These are phyloP conservation scores for Clitoria ternatea DNA, from an alignment of 306 rosid genomes.

Conservation along the genomic window DNA sequence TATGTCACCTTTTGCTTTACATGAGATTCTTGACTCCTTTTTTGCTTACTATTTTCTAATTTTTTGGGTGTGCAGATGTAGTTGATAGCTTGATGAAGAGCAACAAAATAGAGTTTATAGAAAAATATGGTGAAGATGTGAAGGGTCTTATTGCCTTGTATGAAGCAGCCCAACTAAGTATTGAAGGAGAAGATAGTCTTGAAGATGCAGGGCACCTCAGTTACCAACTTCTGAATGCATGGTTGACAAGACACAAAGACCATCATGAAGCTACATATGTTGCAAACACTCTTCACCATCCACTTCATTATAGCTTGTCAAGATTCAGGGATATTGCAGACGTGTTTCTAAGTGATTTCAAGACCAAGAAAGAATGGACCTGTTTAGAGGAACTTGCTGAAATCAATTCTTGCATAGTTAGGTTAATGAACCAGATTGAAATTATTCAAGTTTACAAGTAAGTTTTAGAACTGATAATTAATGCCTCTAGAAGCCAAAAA, in stretches of 20 bases:
- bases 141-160: slow-evolving; percentile 29
- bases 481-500: neutral
- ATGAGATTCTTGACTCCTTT: no score
- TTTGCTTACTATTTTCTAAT: slow-evolving; percentile 12
- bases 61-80: slow-evolving; percentile 19
- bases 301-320: slow-evolving; percentile 37
- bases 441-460: slow-evolving; percentile 29
- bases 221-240: slow-evolving; percentile 23
- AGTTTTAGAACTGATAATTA: neutral
- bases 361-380: slow-evolving; percentile 20
- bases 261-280: slow-evolving; percentile 10
- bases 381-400: slow-evolving; percentile 28
- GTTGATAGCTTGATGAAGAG: slow-evolving; percentile 30
- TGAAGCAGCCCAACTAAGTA: slow-evolving; percentile 42
- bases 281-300: slow-evolving; percentile 17
- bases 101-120: neutral
- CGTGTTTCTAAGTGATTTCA: neutral
- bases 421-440: slow-evolving; percentile 31
- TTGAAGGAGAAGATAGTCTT: slow-evolving; percentile 35
- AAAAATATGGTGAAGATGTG: slow-evolving; percentile 21
- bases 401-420: slow-evolving; percentile 25
- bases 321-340: slow-evolving; percentile 30
- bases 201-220: slow-evolving; percentile 18
- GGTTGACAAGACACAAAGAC: slow-evolving; percentile 19
- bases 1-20: no score